These are phyloP conservation scores for Physocladia obscura DNA, from an alignment of 192 early-diverging fungal genomes.

Conservation along the genomic window DNA sequence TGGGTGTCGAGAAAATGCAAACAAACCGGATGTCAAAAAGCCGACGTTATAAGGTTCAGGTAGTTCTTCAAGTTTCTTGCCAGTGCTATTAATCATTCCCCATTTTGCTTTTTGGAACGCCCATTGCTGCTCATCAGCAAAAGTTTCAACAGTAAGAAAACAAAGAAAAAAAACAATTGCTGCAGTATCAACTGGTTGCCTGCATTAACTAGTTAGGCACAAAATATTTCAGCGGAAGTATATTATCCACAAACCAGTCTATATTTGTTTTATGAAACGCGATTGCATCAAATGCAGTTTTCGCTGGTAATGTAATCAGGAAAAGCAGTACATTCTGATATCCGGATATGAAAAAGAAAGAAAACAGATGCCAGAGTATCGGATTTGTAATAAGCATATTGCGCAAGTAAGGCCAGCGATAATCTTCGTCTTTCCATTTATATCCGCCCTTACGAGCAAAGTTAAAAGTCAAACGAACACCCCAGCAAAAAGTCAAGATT, in stretches of 20 bases:
- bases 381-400: constrained; percentile 29
- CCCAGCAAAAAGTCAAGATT: constrained; percentile 66
- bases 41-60: constrained; percentile 50
- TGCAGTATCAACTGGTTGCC: constrained; percentile 40
- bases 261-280: no score
- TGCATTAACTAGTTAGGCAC: background rate
- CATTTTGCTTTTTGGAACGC: constrained; percentile 50
- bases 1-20: constrained; percentile 73
- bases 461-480: constrained; percentile 73
- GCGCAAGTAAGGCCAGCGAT: constrained; percentile 63
- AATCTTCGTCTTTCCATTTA: constrained; percentile 51
- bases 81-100: constrained; percentile 26
- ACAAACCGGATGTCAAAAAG: constrained; percentile 76
- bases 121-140: constrained; percentile 85
- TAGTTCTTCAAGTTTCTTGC: constrained; percentile 17
- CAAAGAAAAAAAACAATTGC: constrained; percentile 43
- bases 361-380: constrained; percentile 63
- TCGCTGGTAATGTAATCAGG: constrained; percentile 51
- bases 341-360: constrained; percentile 70
- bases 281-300: constrained; percentile 21
- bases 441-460: constrained; percentile 61
- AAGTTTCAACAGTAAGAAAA: constrained; percentile 59
- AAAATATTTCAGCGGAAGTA: background rate
- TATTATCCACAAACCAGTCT: no score
- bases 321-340: constrained; percentile 73